These are phyloP conservation scores for Fusarium sp. DNA, from an alignment of 2,329 filamentous ascomycete genomes.

Conservation along the genomic window DNA sequence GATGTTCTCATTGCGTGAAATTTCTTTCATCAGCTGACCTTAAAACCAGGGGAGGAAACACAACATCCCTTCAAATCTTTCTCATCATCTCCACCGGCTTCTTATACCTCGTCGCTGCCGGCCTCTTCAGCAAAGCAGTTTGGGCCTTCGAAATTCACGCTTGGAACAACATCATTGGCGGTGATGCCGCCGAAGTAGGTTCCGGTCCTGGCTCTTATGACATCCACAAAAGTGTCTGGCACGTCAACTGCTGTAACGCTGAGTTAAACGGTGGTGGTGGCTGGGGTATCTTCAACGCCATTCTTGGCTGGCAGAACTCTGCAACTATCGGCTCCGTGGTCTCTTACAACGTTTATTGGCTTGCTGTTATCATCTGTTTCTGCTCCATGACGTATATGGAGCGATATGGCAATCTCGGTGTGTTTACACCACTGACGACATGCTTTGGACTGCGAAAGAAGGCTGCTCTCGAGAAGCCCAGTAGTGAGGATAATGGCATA, in stretches of 20 bases:
- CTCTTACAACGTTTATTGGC: not conserved
- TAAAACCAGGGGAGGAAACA: not conserved
- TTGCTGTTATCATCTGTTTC: not conserved
- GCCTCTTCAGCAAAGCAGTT: not conserved
- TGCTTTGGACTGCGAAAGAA: not conserved
- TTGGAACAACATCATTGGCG: conserved; percentile 4
- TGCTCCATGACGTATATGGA: not conserved
- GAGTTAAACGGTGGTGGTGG: not conserved
- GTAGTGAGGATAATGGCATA: not conserved
- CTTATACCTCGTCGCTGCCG: not conserved
- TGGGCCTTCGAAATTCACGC: not conserved
- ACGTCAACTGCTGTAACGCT: conserved; percentile 4
- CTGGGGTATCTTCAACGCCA: not conserved
- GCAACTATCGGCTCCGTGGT: not conserved
- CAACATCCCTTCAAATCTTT: not conserved
- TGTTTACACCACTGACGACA: not conserved
- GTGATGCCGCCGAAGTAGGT: not conserved
- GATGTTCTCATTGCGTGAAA: accelerated
- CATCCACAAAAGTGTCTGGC: not conserved
- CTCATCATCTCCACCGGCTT: not conserved
- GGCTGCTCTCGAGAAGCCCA: not conserved
- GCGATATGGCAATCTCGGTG: not conserved
- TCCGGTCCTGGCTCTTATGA: not conserved
- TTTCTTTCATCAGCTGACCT: accelerated
- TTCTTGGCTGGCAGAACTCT: not conserved